These are phyloP conservation scores for Arthrobotrys entomopaga DNA, from an alignment of 2,329 filamentous ascomycete species.

Conservation along the genomic window DNA sequence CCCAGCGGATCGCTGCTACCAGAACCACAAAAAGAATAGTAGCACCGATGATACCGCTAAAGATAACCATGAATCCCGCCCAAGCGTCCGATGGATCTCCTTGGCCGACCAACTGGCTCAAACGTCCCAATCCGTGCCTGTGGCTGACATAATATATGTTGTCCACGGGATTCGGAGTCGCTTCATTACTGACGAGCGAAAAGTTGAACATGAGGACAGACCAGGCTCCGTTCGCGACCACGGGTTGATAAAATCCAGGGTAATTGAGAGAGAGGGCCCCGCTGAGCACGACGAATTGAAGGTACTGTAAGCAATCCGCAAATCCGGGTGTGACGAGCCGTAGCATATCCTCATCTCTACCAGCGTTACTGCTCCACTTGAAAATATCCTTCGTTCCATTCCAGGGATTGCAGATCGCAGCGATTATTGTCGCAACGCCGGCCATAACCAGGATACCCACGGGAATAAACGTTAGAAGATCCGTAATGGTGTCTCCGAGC, in stretches of 20 bases:
- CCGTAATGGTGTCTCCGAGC: slow-evolving; percentile 67
- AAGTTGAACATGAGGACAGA: slow-evolving; percentile 93
- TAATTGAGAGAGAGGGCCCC: slow-evolving; percentile 89
- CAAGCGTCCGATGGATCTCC: slow-evolving; percentile 80
- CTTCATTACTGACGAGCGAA: slow-evolving; percentile 71
- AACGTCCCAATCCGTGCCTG: slow-evolving; percentile 79
- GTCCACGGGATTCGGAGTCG: slow-evolving; percentile 76
- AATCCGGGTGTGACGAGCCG: slow-evolving; percentile 95
- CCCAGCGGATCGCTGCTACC: slow-evolving; percentile 80
- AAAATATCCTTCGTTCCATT: slow-evolving; percentile 84
- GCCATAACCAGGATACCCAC: slow-evolving; percentile 81
- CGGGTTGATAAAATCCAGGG: slow-evolving; percentile 92
- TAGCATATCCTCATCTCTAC: slow-evolving; percentile 88
- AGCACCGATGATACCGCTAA: slow-evolving; percentile 77
- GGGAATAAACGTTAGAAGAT: slow-evolving; percentile 75
- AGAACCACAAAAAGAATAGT: slow-evolving; percentile 77
- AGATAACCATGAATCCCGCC: slow-evolving; percentile 93
- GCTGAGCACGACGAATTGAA: slow-evolving; percentile 89
- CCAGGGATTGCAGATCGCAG: slow-evolving; percentile 92
- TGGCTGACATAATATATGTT: slow-evolving; percentile 86
- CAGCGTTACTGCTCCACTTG: slow-evolving; percentile 97
- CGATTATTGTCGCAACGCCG: slow-evolving; percentile 82
- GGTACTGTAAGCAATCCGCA: slow-evolving; percentile 94
- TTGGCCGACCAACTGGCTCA: slow-evolving; percentile 86
- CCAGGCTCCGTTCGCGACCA: slow-evolving; percentile 87